phyloP scores from a whole-genome alignment of 2,329 filamentous ascomycete genomes.

The Ophiostoma angusticollis region DNA sequence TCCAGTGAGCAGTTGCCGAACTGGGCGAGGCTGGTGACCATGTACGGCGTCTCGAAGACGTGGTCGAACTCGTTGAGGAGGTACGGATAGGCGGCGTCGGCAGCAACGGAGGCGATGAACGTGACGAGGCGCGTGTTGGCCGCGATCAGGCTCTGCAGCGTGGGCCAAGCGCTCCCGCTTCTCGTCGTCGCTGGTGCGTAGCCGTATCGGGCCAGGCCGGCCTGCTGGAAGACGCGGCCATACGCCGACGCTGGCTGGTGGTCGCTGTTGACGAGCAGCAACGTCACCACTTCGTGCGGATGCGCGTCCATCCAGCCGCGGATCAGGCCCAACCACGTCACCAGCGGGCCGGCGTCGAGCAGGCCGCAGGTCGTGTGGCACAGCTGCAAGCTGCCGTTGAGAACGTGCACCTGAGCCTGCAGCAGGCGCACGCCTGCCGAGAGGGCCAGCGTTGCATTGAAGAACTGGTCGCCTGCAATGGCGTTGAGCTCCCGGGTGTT shows the following conservation, averaged over 20 bases:
- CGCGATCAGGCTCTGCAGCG: slow-evolving; percentile 55
- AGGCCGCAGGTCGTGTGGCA: slow-evolving; percentile 58
- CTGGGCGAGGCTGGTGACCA: slow-evolving; percentile 45
- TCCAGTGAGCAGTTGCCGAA: slow-evolving; percentile 58
- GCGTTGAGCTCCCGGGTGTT: slow-evolving; percentile 49
- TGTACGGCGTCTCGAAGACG: slow-evolving; percentile 62
- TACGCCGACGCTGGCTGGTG: slow-evolving; percentile 41
- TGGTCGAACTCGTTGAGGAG: slow-evolving; percentile 51
- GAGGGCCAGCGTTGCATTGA: slow-evolving; percentile 58
- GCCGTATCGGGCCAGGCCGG: slow-evolving; percentile 48
- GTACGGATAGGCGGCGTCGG: slow-evolving; percentile 35
- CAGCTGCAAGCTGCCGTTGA: slow-evolving; percentile 45
- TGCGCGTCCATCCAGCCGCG: slow-evolving; percentile 57
- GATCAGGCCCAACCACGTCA: slow-evolving; percentile 50
- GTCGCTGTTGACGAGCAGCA: slow-evolving; percentile 61
- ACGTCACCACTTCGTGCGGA: slow-evolving; percentile 61
- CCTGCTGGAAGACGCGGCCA: slow-evolving; percentile 37
- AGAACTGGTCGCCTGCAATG: slow-evolving; percentile 59
- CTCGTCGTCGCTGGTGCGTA: too few species aligned
- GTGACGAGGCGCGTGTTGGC: slow-evolving; percentile 52
- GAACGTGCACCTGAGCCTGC: slow-evolving; percentile 57
- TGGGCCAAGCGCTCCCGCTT: slow-evolving; percentile 51
- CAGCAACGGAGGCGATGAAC: slow-evolving; percentile 48
- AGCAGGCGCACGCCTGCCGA: slow-evolving; percentile 59
- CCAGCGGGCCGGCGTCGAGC: slow-evolving; percentile 49